Conservation (phyloP, 768 basidiomycete species). For the Rhizopogon roseolus region DNA sequence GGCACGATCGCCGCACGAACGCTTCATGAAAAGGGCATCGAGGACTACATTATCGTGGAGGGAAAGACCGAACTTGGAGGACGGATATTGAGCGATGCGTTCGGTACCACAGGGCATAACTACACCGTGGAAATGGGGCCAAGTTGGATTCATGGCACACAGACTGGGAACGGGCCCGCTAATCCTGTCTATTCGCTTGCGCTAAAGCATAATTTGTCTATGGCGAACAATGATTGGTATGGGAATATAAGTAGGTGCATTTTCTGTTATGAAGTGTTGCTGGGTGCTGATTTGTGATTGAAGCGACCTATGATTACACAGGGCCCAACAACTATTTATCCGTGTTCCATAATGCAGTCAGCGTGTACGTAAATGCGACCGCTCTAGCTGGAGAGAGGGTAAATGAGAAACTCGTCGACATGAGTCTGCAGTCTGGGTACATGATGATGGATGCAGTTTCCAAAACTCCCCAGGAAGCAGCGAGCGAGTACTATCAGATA, state of each 20-base stretch:
- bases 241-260: too few species aligned
- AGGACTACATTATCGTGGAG: constrained; percentile 57
- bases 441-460: constrained; percentile 43
- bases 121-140: constrained; percentile 52
- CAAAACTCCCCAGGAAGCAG: constrained; percentile 39
- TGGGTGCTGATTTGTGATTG: too few species aligned
- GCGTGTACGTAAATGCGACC: too few species aligned
- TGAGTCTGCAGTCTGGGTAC: constrained; percentile 22
- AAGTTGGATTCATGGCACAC: constrained; percentile 59
- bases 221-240: too few species aligned
- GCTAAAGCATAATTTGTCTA: constrained; percentile 43
- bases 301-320: constrained; percentile 33
- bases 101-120: constrained; percentile 34
- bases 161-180: constrained; percentile 39
- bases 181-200: constrained; percentile 62
- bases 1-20: constrained; percentile 66
- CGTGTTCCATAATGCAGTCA: too few species aligned
- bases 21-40: constrained; percentile 46
- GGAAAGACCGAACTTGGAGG: constrained; percentile 50
- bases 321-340: too few species aligned
- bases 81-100: constrained; percentile 43
- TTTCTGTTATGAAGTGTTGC: too few species aligned
- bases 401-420: too few species aligned
- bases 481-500: constrained; percentile 54
- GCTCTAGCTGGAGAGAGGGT: too few species aligned